Evolutionary conservation across 164 flowering plant species (phyloP), one percentile per base, ranked within the genome.

Genomic region (Dillenia suffruticosa): DNA sequence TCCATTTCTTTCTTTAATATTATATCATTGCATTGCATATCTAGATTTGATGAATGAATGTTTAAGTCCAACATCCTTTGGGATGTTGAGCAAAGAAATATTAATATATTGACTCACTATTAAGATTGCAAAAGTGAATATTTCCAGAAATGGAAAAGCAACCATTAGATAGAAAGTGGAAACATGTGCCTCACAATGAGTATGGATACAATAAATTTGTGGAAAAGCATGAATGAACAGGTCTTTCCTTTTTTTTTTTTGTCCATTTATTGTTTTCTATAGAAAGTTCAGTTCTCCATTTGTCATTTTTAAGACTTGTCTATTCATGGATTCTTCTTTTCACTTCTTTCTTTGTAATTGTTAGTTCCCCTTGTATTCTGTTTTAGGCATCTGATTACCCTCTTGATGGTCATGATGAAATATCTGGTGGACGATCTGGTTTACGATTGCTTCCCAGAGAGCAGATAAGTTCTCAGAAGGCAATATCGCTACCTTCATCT

Each of bases 401-500:
- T 70, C 64, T 67, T 59, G 80, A 74, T 58, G 74, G 68, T 56
- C 76, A 58, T 64, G 80, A 76, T 63, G 81, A 75, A 58, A 50
- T 75, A 22, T 71, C 87, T 60, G 79, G 78, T 62, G 82, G 74
- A 76, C 73, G 68, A 57, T 76, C 81, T 69, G 67, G 83, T 70
- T 51, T 73, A 57, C 74, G 64, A 66, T 57, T 56, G 61, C 62
- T 70, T 63, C 67, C 70, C 2, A 72, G 77, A 74, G 84, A 77
- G 57, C 79, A 80, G 63, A 51, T 74, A 61, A 74, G 68, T 70
- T 77, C 90, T 59, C 94, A 92, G 52, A 90, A 80, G 77, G 96
- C 99, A 55, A 73, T 84, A 16, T 95, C 99, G 51, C 75, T 95
- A 63, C 97, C 99, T 53, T 84, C 97, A 59, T 95, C 99, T 70